Base-by-base conservation (phyloP, 345 rosid species). In the Syzygium jambos region DNA sequence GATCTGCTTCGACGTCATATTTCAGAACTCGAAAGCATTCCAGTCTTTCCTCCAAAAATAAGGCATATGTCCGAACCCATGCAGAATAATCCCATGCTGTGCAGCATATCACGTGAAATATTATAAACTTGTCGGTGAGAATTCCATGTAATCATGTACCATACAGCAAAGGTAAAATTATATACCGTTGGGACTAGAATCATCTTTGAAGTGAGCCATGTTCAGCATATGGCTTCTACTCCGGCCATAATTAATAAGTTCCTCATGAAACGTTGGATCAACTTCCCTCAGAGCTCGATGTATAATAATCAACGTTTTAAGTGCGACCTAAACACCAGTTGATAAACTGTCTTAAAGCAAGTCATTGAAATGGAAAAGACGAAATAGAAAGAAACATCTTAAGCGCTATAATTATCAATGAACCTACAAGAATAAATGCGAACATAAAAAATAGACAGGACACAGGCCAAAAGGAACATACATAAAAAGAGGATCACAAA, bases 271-370 rank as follows among this genome's bases (percentile, higher is more conserved):
- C 2, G 99, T 95, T 54, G 96, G 98, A 91, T 98, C 99, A 86
- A 96, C 99, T 93, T 98, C 99, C 90, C 99, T 96, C 92, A 98
- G 88, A 87, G 99, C 96, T 89, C 99, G 99, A 90, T 98, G 99
- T 90, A 96, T 95, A 86, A 96, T 95, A 30, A 96, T 92, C 85
- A 98, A 93, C 73, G 98, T 96, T 94, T 98, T 98, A 90, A 96
- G 90, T 19, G 99, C 99, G 87, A 98, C 99, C 99, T 98, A 90
- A 84, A 87, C 49, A 73, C 49, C 82, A 73, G 38, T 19, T 19
- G 14, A 19, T 38, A 73, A 73, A 73, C 49, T 22, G 49, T 73
- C 49, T 73, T 21, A 73, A 73, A 73, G 82, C 49, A 73, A 38
- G 82, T 38, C 25, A 38, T 9, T 3, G 82, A 34, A 38, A 73